These are phyloP conservation scores for Boletus huronensis DNA, from an alignment of 768 basidiomycete species.

Conservation along the genomic window DNA sequence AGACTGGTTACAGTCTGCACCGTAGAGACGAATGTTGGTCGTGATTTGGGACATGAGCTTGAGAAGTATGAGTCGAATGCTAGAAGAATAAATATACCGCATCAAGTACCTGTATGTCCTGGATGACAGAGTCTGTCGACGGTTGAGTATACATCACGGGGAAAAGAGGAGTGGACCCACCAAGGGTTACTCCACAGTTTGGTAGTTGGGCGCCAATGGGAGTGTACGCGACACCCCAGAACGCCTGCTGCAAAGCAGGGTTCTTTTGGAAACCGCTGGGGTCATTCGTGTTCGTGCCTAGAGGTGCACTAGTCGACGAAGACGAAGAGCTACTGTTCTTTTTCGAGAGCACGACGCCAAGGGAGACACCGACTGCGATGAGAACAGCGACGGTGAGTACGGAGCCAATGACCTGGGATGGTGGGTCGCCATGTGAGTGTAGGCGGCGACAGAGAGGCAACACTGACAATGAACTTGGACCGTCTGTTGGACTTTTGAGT, in stretches of 20 bases:
- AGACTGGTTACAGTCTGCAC: conserved; percentile 82
- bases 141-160: not conserved
- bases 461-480: conserved; percentile 58
- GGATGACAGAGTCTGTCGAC: conserved; percentile 50
- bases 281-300: conserved; percentile 51
- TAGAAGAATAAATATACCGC: not conserved
- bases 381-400: conserved; percentile 46
- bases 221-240: conserved; percentile 89
- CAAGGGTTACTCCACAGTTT: conserved; percentile 53
- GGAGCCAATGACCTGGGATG: conserved; percentile 49
- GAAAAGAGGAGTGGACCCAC: conserved; percentile 22
- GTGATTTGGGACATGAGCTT: conserved; percentile 86
- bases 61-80: conserved; percentile 7
- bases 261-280: conserved; percentile 78
- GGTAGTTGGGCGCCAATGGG: conserved; percentile 72
- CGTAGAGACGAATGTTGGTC: conserved; percentile 76
- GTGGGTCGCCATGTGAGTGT: not conserved
- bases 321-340: conserved; percentile 36
- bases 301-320: conserved; percentile 12
- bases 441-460: not conserved
- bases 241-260: conserved; percentile 60
- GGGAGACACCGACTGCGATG: conserved; percentile 53
- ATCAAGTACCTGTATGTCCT: conserved; percentile 61
- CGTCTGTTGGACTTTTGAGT: conserved; percentile 33
- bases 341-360: conserved; percentile 64